These are phyloP conservation scores for Lolium perenne DNA, from an alignment of 176 grass and related monocot genomes.

Conservation along the genomic window DNA sequence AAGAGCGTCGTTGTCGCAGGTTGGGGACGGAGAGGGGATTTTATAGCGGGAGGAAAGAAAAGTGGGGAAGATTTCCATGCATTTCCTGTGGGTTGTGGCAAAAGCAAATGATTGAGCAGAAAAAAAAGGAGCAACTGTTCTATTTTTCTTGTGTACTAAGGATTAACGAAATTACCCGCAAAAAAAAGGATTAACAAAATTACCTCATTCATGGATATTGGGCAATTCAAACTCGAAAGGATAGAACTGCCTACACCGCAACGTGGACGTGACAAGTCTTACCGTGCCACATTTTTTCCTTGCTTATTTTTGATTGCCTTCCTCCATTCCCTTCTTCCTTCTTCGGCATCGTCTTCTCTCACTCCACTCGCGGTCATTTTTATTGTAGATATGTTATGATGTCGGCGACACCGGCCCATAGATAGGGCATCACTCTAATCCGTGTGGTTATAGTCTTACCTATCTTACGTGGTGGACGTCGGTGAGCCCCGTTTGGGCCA, in stretches of 20 bases:
- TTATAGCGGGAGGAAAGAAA: slow-evolving; percentile 12
- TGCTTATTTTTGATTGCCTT: too few relatives aligned
- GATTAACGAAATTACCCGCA: too few relatives aligned
- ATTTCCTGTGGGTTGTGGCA: not conserved
- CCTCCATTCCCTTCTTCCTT: not conserved
- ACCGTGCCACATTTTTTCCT: not conserved
- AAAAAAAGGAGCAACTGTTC: not conserved
- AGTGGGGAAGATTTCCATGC: not conserved
- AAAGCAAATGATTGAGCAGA: not conserved
- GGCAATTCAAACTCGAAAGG: not conserved
- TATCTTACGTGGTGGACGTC: too few relatives aligned
- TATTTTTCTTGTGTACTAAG: not conserved
- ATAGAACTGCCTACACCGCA: too few relatives aligned
- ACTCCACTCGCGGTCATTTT: too few relatives aligned
- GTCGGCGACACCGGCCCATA: too few relatives aligned
- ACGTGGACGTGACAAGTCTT: too few relatives aligned
- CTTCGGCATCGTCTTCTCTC: not conserved
- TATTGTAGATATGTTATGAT: not conserved
- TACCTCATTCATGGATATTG: not conserved
- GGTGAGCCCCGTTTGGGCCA: too few relatives aligned
- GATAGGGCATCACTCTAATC: not conserved
- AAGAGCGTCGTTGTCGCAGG: not conserved
- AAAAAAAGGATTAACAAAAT: too few relatives aligned
- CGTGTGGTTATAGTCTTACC: not conserved
- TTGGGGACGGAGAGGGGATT: not conserved